Evolutionary conservation across 768 basidiomycete genomes (phyloP).

Genomic region (Neoboletus magnificus): DNA sequence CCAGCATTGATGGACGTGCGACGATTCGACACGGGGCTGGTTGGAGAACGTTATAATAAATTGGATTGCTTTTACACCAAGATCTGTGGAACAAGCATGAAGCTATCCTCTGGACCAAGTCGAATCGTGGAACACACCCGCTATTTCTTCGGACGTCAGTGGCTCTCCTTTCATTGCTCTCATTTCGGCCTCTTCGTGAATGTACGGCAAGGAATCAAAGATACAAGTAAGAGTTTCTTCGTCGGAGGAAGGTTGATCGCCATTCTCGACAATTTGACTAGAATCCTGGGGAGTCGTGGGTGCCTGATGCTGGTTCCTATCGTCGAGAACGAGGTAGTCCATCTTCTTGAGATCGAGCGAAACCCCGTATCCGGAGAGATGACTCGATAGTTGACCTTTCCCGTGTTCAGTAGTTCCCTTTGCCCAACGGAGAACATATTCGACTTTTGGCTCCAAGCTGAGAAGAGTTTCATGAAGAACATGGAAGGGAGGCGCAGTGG

Average conservation of each 20-base stretch:
- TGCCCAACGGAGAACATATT: constrained; percentile 66
- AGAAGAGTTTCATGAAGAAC: constrained; percentile 68
- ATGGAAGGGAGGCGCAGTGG: constrained; percentile 64
- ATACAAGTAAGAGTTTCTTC: constrained; percentile 26
- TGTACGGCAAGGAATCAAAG: constrained; percentile 31
- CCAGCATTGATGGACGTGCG: constrained; percentile 19
- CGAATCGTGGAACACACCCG: constrained; percentile 36
- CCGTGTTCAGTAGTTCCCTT: constrained; percentile 36
- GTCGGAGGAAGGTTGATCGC: constrained; percentile 9
- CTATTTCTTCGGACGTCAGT: constrained; percentile 51
- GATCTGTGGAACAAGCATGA: constrained; percentile 34
- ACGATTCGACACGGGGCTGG: constrained; percentile 43
- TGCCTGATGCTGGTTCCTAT: constrained; percentile 44
- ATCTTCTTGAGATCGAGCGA: constrained; percentile 92
- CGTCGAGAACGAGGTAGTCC: constrained; percentile 94
- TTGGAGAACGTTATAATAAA: constrained; percentile 60
- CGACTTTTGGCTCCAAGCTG: constrained; percentile 45
- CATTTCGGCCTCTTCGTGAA: constrained; percentile 28
- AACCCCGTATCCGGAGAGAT: constrained; percentile 88
- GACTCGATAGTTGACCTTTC: constrained; percentile 30
- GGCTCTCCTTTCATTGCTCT: constrained; percentile 42
- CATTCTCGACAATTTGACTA: neutral
- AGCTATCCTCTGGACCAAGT: neutral
- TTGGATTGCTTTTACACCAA: constrained; percentile 73
- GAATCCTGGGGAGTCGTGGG: neutral